Base-by-base conservation (phyloP, 116 monocot species). In the Phalaenopsis hybrid region DNA sequence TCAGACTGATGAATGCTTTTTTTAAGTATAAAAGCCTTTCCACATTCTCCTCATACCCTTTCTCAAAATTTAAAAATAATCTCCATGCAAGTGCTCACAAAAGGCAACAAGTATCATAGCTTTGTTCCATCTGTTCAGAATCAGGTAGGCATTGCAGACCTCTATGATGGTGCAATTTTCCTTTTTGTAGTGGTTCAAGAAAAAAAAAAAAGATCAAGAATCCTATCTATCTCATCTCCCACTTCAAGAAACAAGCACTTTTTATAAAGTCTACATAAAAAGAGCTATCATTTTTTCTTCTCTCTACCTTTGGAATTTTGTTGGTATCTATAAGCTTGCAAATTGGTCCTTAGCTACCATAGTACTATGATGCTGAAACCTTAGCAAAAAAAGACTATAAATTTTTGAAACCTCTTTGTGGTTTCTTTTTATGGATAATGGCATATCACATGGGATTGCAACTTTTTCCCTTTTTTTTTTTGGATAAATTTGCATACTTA, bases 61-160 rank as follows among this genome's bases (percentile, higher is more conserved):
- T 15, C 76, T 79, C 12, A 52, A 50, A 73, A 77, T 33, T 21
- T 5, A 31, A 75, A 31, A 88, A 63, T 21, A 18, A 77, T 59
- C 67, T 78, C 76, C 86, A 81, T 89, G 82, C 86, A 84, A 86
- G 81, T 89, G 89, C 89, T 89, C 84, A 79, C 84, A 79, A 86
- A 89, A 89, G 84, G 86, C 84, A 76, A 50, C 43, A 85, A 81
- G 63, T 78, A 34, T 82, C 52, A 76, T 80, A 85, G 80, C 81
- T 81, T 81, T 88, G 88, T 83, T 88, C 88, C 83, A 83, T 88
- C 58, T 88, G 88, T 81, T 76, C 73, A 85, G 85, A 48, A 85
- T 82, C 79, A 74, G 45, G 86, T 79, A 33, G 75, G 74, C 58
- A 75, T 79, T 72, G 79, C 44, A 59, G 0, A 45, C 79, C 61